phyloP scores from a whole-genome alignment of 2,329 filamentous ascomycete genomes.

The Diaporthe sp. region DNA sequence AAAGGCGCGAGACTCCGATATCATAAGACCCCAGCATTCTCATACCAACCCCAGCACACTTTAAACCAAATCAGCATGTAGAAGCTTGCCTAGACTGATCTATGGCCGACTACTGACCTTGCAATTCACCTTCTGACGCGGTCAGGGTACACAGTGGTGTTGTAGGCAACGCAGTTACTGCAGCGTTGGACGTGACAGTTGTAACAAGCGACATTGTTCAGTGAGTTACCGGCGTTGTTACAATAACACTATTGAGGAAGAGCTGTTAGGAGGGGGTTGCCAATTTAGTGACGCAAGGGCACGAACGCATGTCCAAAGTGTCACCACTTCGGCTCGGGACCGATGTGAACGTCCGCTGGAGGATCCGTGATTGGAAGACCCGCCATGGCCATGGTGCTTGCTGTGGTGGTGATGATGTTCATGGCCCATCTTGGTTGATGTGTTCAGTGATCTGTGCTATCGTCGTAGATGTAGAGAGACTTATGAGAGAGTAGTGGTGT shows the following conservation, averaged over 20 bases:
- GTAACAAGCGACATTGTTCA: conserved; percentile 3
- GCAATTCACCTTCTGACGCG: not conserved
- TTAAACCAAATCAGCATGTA: not conserved
- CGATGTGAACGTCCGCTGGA: not conserved
- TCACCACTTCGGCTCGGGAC: not conserved
- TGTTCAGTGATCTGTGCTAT: too few relatives aligned
- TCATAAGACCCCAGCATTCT: not conserved
- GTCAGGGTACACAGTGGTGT: conserved; percentile 12
- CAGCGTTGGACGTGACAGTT: conserved; percentile 6
- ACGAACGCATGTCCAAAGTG: conserved; percentile 14
- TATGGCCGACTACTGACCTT: not conserved
- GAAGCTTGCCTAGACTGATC: not conserved
- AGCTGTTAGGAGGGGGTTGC: not conserved
- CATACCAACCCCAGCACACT: not conserved
- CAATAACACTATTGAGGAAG: not conserved
- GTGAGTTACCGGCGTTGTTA: not conserved
- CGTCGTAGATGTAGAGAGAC: not conserved
- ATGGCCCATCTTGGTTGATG: not conserved
- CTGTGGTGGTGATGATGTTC: not conserved
- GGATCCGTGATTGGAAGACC: not conserved
- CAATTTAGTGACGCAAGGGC: not conserved
- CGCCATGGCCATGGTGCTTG: not conserved
- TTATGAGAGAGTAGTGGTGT: not conserved
- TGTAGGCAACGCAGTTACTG: conserved; percentile 1
- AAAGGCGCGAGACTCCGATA: not conserved